These are phyloP conservation scores for Rutidosis leptorrhynchoides DNA, from an alignment of 129 eudicot genomes.

Conservation along the genomic window DNA sequence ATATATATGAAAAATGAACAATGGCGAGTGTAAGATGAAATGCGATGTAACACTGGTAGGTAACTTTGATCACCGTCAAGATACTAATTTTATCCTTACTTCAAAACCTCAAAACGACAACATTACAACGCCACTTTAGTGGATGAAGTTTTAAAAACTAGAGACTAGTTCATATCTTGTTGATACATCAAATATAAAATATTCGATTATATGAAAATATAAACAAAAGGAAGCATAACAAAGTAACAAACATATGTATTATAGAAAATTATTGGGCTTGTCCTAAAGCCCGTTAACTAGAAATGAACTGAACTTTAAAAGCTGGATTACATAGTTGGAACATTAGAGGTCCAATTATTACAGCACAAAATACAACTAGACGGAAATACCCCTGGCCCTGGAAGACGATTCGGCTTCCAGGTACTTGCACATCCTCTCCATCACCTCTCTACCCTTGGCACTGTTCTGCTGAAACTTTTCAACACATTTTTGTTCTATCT, in stretches of 20 bases:
- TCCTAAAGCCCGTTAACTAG: neutral
- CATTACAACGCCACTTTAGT: neutral
- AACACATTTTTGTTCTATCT: conserved; percentile 88
- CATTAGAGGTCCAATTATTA: conserved; percentile 22
- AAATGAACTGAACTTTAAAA: conserved; percentile 14
- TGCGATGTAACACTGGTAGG: too few species aligned
- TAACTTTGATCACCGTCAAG: too few species aligned
- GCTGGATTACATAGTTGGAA: neutral
- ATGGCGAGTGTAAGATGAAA: too few species aligned
- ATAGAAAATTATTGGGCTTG: conserved; percentile 1
- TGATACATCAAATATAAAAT: too few species aligned
- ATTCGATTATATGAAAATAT: neutral
- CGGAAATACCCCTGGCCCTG: conserved; percentile 59
- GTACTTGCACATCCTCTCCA: conserved; percentile 98
- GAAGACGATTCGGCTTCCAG: conserved; percentile 87
- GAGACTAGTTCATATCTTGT: too few species aligned
- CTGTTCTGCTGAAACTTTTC: conserved; percentile 90
- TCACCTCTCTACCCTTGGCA: conserved; percentile 93
- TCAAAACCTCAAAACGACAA: too few species aligned
- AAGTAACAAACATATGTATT: neutral
- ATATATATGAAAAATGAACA: too few species aligned
- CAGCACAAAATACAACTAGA: conserved; percentile 33
- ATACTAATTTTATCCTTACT: too few species aligned
- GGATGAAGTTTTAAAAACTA: too few species aligned
- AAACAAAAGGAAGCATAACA: neutral